Evolutionary conservation across 176 grass and related monocot species (phyloP).

Genomic region (Carex pumila): DNA sequence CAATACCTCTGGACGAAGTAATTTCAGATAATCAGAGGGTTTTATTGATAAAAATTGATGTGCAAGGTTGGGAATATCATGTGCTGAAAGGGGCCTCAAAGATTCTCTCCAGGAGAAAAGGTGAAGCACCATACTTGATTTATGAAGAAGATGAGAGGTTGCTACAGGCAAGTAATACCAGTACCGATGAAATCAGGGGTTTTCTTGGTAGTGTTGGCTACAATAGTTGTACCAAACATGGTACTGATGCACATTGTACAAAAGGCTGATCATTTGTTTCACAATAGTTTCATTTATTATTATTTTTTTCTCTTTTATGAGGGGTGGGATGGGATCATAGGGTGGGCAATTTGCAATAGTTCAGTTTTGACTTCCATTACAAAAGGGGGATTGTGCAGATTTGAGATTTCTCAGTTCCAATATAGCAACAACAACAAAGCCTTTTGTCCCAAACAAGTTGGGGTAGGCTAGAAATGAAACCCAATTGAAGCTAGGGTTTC

Average conservation of each 20-base stretch:
- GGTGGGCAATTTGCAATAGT: no score
- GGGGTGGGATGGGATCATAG: no score
- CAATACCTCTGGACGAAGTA: conserved; percentile 80
- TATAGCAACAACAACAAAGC: no score
- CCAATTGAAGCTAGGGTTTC: no score
- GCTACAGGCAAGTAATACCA: conserved; percentile 83
- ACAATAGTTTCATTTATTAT: no score
- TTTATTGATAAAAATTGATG: conserved; percentile 78
- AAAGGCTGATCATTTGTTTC: conserved; percentile 33
- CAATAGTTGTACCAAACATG: conserved; percentile 38
- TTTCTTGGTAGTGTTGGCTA: conserved; percentile 78
- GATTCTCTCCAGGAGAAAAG: conserved; percentile 59
- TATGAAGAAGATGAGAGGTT: conserved; percentile 89
- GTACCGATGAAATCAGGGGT: conserved; percentile 50
- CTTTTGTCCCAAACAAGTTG: no score
- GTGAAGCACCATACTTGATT: conserved; percentile 79
- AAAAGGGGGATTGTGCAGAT: no score
- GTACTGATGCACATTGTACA: conserved; percentile 57
- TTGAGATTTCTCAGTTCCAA: no score
- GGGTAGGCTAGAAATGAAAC: no score
- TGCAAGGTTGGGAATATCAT: conserved; percentile 96
- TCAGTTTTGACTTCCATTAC: no score
- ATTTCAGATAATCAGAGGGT: conserved; percentile 52
- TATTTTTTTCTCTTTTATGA: no score
- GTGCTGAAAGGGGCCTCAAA: conserved; percentile 59